phyloP scores from a whole-genome alignment of 2,329 filamentous ascomycete genomes.

The Orbilia javanica region DNA sequence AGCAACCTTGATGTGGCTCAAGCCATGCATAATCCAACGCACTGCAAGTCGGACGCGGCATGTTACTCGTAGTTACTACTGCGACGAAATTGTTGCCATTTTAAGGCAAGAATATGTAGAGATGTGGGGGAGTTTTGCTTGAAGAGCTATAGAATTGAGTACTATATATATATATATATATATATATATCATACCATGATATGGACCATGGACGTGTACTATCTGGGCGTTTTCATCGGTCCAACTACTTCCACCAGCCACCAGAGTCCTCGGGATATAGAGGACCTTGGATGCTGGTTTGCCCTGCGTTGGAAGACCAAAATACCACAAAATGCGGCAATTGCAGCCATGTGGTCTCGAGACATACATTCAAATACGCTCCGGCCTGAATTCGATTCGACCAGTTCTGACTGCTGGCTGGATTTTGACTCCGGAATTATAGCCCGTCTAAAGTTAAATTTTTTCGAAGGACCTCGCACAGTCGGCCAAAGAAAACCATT shows the following conservation, averaged over 20 bases:
- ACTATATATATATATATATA: no score
- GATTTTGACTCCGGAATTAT: neutral
- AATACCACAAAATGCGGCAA: conserved; percentile 14
- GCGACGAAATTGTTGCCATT: neutral
- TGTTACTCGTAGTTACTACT: no score
- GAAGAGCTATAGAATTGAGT: no score
- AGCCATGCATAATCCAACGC: conserved; percentile 8
- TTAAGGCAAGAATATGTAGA: neutral
- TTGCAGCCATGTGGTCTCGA: neutral
- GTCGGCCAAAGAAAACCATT: no score
- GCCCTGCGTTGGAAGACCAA: conserved; percentile 11
- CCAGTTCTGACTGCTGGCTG: neutral
- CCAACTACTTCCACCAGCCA: no score
- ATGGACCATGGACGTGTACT: no score
- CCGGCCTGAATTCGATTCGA: no score
- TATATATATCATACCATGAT: no score
- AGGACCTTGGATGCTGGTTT: neutral
- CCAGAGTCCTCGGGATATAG: no score
- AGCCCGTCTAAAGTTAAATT: no score
- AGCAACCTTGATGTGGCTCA: neutral
- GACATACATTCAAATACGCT: conserved; percentile 1
- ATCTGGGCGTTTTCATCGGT: no score
- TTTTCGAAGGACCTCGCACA: no score
- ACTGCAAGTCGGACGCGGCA: neutral
- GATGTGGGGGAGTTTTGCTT: neutral